These are phyloP conservation scores for Boletus sp. DNA, from an alignment of 768 basidiomycete species.

Conservation along the genomic window DNA sequence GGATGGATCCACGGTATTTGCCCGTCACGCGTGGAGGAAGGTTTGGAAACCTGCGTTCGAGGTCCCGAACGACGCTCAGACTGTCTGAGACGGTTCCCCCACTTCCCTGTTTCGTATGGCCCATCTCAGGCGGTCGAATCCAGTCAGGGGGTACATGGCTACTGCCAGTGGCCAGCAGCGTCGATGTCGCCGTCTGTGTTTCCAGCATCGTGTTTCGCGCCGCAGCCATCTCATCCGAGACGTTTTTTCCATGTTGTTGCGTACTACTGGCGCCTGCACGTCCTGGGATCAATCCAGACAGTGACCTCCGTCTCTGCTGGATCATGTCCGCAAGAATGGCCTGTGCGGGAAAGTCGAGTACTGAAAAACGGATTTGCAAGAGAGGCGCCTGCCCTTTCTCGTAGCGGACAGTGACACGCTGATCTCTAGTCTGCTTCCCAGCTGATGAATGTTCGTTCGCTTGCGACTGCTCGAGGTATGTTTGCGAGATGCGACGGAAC, in stretches of 20 bases:
- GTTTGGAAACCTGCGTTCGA: constrained; percentile 54
- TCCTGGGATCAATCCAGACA: constrained; percentile 8
- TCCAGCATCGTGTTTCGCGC: constrained; percentile 3
- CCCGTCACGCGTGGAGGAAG: constrained; percentile 39
- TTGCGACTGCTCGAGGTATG: constrained; percentile 23
- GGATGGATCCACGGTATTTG: constrained; percentile 26
- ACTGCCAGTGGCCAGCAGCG: not conserved
- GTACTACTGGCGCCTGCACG: not conserved
- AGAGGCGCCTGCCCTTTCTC: constrained; percentile 45
- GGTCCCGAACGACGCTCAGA: constrained; percentile 46
- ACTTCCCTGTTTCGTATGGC: constrained; percentile 19
- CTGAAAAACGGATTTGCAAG: constrained; percentile 56
- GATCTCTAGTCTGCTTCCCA: constrained; percentile 15
- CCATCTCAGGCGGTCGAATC: constrained; percentile 9
- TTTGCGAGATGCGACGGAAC: constrained; percentile 54
- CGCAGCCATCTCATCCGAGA: constrained; percentile 11
- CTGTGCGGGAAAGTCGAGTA: constrained; percentile 40
- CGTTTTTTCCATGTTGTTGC: not conserved
- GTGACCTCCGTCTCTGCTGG: constrained; percentile 17
- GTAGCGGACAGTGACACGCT: constrained; percentile 52
- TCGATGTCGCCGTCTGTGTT: constrained; percentile 16
- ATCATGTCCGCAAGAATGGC: constrained; percentile 11
- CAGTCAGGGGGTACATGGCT: constrained; percentile 8
- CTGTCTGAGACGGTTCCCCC: constrained; percentile 39
- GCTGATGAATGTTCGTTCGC: not conserved